Base-by-base conservation (phyloP, 805 yeast genomes). In the Lipomyces oligophaga region DNA sequence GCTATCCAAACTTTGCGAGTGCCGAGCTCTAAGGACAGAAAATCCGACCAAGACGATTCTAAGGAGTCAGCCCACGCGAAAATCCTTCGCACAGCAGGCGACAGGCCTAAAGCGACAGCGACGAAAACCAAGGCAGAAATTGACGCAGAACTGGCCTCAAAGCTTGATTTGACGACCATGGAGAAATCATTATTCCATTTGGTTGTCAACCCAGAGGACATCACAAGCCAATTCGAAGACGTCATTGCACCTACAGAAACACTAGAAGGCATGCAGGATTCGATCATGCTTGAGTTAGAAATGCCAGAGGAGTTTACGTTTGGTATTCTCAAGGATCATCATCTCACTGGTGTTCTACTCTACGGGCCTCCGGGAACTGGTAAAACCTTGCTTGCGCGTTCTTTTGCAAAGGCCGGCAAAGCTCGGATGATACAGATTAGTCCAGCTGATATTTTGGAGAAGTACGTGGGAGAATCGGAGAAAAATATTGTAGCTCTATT, bases 301-400 rank as follows among this genome's bases (percentile, higher is more conserved):
- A 50, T 50, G 55, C 55, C 55, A 11, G 37, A 50, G 19, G 52
- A 50, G 32, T 50, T 50, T 30, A 47, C 46, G 34, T 50, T 47
- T 39, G 55, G 55, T 26, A 52, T 50, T 1, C 43, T 50, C 25
- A 52, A 41, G 7, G 41, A 41, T n/a, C 41, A 50, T 31, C 52
- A 47, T 33, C 43, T 97, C 49, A 90, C 90, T 68, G 98, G 97
- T 65, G 97, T 90, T 27, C 71, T 93, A 54, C 74, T 93, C 43
- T 93, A 90, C 63, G 98, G 98, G 4, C 98, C 98, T 4, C 98
- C 98, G 20, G 97, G 98, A 62, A 93, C 98, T 0, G 97, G 98
- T 64, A 90, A 90, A 66, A 90, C 98, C 0, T 71, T 90, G 52
- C 75, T 90, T 62, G 98, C 97, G 18, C 89, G 90, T 65, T 97